phyloP scores from a whole-genome alignment of 108 stramenopile species.

The Aurantiochytrium sp. region DNA sequence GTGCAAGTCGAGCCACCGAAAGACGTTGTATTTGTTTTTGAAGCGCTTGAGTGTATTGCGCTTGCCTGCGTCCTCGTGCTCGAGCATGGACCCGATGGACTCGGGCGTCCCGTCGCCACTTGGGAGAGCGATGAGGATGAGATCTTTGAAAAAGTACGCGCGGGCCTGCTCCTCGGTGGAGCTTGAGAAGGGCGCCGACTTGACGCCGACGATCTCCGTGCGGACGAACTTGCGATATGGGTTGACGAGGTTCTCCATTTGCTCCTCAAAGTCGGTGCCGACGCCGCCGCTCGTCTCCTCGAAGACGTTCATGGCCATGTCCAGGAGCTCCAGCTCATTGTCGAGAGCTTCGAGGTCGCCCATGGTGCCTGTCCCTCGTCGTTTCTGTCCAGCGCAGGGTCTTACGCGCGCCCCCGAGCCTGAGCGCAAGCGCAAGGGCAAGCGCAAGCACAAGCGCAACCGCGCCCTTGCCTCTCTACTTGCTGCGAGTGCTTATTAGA shows the following conservation, averaged over 20 bases:
- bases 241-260: background rate
- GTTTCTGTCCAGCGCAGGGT: no score
- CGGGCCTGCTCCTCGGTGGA: background rate
- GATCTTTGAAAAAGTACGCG: background rate
- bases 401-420: no score
- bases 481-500: no score
- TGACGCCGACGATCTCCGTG: background rate
- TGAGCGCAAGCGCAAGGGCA: no score
- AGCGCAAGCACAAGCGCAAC: no score
- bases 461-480: no score
- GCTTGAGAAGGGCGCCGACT: background rate
- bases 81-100: slow-evolving; percentile 11
- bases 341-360: background rate
- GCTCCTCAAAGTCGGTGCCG: background rate
- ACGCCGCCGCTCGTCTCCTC: background rate
- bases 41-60: background rate
- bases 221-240: background rate
- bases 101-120: background rate
- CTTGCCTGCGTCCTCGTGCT: slow-evolving; percentile 14
- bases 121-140: background rate
- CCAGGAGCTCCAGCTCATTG: background rate
- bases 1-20: background rate
- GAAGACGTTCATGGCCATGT: background rate
- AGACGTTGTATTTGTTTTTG: background rate
- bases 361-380: no score